A percentile compares a stretch with the other conserved stretches of the same genome.
phyloP scores from a whole-genome alignment of 495 filamentous ascomycete genomes.

The Chaetomidium leptoderma region DNA sequence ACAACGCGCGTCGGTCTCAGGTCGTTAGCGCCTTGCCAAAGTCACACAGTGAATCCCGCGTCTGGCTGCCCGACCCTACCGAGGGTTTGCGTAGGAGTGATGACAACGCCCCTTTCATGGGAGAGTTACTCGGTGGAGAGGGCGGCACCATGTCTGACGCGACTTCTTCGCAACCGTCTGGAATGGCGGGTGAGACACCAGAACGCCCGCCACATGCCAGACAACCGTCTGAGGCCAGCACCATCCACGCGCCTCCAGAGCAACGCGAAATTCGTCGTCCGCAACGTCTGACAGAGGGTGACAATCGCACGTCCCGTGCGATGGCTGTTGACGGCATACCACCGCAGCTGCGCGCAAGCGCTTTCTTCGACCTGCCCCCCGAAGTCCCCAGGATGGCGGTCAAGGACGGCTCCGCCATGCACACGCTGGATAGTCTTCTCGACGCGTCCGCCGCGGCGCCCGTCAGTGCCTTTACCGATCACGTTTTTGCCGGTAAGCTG shows the following conservation, averaged over 20 bases:
- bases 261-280: constrained; percentile 28
- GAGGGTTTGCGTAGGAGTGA: constrained; percentile 22
- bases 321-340: constrained; percentile 57
- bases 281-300: constrained; percentile 26
- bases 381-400: constrained; percentile 55
- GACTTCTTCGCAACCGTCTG: background rate
- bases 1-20: constrained; percentile 67
- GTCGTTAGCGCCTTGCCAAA: constrained; percentile 47
- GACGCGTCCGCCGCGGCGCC: constrained; percentile 91
- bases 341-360: constrained; percentile 82
- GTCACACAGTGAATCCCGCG: constrained; percentile 31
- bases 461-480: constrained; percentile 92
- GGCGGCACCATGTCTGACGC: background rate
- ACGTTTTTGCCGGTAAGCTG: constrained; percentile 72
- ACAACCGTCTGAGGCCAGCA: constrained; percentile 30
- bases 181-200: background rate
- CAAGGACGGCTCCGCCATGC: constrained; percentile 76
- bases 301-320: constrained; percentile 39
- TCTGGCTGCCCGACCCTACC: constrained; percentile 48
- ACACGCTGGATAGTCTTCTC: constrained; percentile 86
- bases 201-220: constrained; percentile 20
- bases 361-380: constrained; percentile 77
- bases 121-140: constrained; percentile 14
- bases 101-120: constrained; percentile 25
- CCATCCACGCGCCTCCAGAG: constrained; percentile 29